Evolutionary conservation across 1,284 basidiomycete genomes (phyloP), one percentile per base, ranked within the genome.

Genomic region (Dichomitus squalens): DNA sequence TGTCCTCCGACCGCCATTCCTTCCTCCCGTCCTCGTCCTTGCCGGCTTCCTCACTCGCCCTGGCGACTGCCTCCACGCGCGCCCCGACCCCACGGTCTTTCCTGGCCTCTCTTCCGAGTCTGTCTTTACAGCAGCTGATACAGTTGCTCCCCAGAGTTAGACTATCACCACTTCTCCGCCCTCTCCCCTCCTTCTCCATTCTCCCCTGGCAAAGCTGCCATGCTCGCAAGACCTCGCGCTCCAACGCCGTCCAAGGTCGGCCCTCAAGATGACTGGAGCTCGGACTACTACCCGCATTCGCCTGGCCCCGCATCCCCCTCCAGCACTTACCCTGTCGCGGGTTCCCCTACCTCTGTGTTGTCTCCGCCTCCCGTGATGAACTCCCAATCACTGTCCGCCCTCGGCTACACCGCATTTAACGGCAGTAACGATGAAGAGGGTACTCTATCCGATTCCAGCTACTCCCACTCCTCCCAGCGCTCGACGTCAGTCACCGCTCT

Each of bases 401-500:
- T 55, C 47, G 55, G 64, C 59, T 63, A 63, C 41, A 55, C 66
- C 56, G 52, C 70, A 62, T 56, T 61, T 64, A 40, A 56, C 64
- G 54, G 64, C 65, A 21, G 39, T 55, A 53, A 50, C 61, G 67
- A 73, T 39, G 80, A 81, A 31, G 67, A 74, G 55, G 71, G 68
- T 44, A 69, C 72, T 54, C 69, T 70, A 41, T 73, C 72, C 41
- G 76, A 79, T 57, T 67, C 73, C 39, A 71, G 72, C 51, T 73
- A 71, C 56, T 72, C 71, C 29, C 71, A 64, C 25, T 72, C 72
- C 57, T 80, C 80, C 64, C 72, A 76, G 52, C 78, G 78, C 47
- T 81, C 79, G 35, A 76, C 80, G 25, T 81, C 80, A 63, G 68
- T 70, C 34, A 61, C 69, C n/a, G 71, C 77, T 14, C 74, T 86